Conservation (phyloP, 169 alveolate species). For the Plasmodium billcollinsi region DNA sequence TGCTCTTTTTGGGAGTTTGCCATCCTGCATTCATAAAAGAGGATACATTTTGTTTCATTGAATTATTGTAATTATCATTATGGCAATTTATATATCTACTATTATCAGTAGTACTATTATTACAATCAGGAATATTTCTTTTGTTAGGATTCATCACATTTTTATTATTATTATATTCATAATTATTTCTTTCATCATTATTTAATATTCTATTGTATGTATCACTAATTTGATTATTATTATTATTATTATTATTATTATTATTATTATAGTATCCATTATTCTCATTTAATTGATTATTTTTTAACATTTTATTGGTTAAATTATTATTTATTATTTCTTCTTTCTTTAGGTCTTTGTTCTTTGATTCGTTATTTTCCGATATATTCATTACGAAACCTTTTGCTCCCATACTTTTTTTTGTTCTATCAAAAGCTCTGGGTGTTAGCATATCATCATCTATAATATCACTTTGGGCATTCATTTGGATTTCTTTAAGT, state of each 20-base stretch:
- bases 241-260: not conserved
- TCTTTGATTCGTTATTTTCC: conserved; percentile 19
- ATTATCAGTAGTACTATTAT: not conserved
- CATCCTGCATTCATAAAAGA: conserved; percentile 39
- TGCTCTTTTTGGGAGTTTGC: conserved; percentile 73
- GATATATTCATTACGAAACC: conserved; percentile 15
- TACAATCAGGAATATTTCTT: not conserved
- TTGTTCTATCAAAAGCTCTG: conserved; percentile 71
- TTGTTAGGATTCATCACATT: not conserved
- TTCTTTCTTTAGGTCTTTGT: not conserved
- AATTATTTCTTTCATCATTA: no score
- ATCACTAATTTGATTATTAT: not conserved
- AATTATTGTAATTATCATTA: not conserved
- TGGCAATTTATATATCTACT: not conserved
- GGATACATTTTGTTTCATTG: conserved; percentile 12
- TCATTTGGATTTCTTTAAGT: conserved; percentile 18
- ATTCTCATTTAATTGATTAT: not conserved
- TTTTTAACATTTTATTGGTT: not conserved
- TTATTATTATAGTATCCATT: not conserved
- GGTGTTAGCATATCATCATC: conserved; percentile 75
- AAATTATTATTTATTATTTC: not conserved
- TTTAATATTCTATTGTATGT: conserved; percentile 1
- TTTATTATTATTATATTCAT: no score
- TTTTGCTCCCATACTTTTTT: conserved; percentile 57
- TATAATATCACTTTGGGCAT: conserved; percentile 23